Evolutionary conservation across 192 early-diverging fungal species (phyloP), one percentile per base, ranked within the genome.

Genomic region (Mortierella alpina): DNA sequence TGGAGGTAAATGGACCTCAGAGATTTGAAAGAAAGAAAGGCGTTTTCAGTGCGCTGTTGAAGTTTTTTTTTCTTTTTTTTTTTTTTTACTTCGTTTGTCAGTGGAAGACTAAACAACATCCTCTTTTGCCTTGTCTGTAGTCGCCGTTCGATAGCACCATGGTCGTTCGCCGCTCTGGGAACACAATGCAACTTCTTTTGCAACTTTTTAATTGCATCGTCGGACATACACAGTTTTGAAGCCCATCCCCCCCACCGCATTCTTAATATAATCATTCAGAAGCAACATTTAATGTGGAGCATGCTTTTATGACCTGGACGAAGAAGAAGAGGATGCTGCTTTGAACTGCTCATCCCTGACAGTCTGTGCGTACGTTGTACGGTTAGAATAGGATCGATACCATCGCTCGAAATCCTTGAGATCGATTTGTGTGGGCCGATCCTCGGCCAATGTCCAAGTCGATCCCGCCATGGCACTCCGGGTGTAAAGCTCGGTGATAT

Each of bases 381-480:
- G 59, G 18, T 52, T 57, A 9, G 64, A 62, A 48, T 80, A 80
- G 6, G 63, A 44, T 6, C 63, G 63, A 44, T 59, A 80, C 77
- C 77, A 80, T 7, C 54, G 65, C 53, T 80, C 77, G 68, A 80
- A 80, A 54, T 80, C 77, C 31, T 67, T 56, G 1, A 72, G 53
- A 20, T 80, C 77, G 3, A 72, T 42, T 7, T 66, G 40, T 5
- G 39, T 14, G 41, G 53, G 50, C 7, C 51, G 31, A 64, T 72
- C 60, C 39, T 54, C 59, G 9, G 31, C 44, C 4, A 59, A 64
- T 8, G 22, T 59, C 70, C 77, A 68, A 6, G 66, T 68, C 9
- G 65, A 72, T 2, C 69, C 77, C 4, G 77, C 63, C 2, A 67
- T 9, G 0, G 48, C 45, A 45, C 77, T 66, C 13, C 17, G 59